phyloP scores from a whole-genome alignment of 345 rosid genomes.

The Raphanus raphanistrum region DNA sequence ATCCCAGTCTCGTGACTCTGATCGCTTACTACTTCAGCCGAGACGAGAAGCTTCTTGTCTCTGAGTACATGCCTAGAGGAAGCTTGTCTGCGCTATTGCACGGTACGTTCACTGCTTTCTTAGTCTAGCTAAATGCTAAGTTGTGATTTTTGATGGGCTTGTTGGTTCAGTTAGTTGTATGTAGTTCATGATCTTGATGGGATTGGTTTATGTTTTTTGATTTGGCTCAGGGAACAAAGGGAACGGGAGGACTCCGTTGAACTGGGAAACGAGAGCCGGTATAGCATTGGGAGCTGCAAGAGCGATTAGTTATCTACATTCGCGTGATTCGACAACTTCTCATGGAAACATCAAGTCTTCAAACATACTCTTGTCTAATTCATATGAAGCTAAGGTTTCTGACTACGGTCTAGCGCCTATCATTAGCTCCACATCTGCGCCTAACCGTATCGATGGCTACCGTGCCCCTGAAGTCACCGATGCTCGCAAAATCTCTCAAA shows the following conservation, averaged over 20 bases:
- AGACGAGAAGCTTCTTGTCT: conserved; percentile 71
- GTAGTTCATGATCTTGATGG: not conserved
- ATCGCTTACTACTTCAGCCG: conserved; percentile 55
- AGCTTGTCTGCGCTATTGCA: conserved; percentile 72
- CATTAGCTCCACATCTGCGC: conserved; percentile 66
- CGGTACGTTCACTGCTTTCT: conserved; percentile 46
- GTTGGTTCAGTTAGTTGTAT: not conserved
- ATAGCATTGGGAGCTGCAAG: conserved; percentile 83
- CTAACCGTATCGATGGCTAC: conserved; percentile 79
- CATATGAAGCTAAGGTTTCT: conserved; percentile 73
- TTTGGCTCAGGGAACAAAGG: conserved; percentile 62
- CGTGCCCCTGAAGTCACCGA: conserved; percentile 91
- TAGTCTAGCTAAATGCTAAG: not conserved
- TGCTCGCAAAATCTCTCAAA: conserved; percentile 72
- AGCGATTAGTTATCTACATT: conserved; percentile 75
- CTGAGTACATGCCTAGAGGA: conserved; percentile 66
- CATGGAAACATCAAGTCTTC: conserved; percentile 97
- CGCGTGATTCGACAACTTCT: conserved; percentile 58
- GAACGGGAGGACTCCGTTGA: conserved; percentile 73
- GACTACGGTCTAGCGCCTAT: conserved; percentile 86
- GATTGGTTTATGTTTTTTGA: not conserved
- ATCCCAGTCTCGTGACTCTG: conserved; percentile 60
- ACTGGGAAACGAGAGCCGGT: conserved; percentile 79
- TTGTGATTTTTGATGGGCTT: too few relatives aligned
- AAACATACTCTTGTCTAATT: conserved; percentile 69